Evolutionary conservation across 176 grass and related monocot species (phyloP), one percentile per base, ranked within the genome.

Genomic region (Zea luxurians): DNA sequence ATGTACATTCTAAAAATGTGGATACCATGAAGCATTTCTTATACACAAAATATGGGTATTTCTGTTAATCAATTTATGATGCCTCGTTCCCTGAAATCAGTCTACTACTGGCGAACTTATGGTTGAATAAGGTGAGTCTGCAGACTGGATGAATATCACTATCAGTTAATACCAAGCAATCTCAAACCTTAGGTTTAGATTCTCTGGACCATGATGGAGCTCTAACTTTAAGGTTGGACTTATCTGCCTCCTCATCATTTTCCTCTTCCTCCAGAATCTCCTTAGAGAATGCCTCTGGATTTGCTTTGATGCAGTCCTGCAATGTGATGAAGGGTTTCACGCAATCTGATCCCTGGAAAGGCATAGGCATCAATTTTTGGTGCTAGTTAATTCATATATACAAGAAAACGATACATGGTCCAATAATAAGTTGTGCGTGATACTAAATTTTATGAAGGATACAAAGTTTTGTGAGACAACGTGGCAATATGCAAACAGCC

Each of bases 201-300:
- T 95, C 96, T 91, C 77, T 98, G 54, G 92, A 93, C 96, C 96
- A 98, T 57, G 74, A 69, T 38, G 96, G 96, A 79, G 85, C 68
- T 86, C 76, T 87, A 20, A 98, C 87, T 75, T 90, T 79, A 78
- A 86, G 80, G 63, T 90, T 71, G 20, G 67, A 84, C 11, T 84
- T 75, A 37, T 84, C 77, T 73, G 84, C 82, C 79, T 92, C 91
- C 48, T 87, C 71, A 17, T 92, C 87, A 48, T 89, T 84, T 12
- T 93, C 84, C 66, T 94, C 92, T 43, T 90, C 91, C 55, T 89
- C 89, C 62, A 92, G 78, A 79, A 98, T 71, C 79, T 92, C 95
- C 73, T 98, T 98, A 34, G 95, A 92, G 81, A 98, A 98, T 55
- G 91, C 91, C 87, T 87, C 64, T 76, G 96, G 85, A 50, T 95